Evolutionary conservation across 2,329 filamentous ascomycete genomes (phyloP).

Genomic region (Thielaviopsis musarum): DNA sequence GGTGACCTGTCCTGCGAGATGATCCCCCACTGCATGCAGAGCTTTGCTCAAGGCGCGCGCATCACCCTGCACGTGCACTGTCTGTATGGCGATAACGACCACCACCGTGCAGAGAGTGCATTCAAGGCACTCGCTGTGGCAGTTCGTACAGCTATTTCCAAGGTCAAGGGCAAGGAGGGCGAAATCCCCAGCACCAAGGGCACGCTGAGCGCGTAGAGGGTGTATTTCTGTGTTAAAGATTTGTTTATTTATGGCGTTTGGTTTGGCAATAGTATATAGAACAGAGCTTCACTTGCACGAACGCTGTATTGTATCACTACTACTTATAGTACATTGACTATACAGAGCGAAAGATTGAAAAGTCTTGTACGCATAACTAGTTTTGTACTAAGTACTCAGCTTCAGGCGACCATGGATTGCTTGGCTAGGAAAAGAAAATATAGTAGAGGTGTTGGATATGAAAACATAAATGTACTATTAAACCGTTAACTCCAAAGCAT

Average conservation of each 20-base stretch:
- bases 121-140: slow-evolving; percentile 94
- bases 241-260: background rate
- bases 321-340: too few relatives aligned
- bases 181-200: slow-evolving; percentile 96
- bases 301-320: too few relatives aligned
- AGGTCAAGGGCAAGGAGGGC: slow-evolving; percentile 64
- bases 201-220: slow-evolving; percentile 46
- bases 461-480: background rate
- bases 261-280: background rate
- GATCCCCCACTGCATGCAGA: slow-evolving; percentile 89
- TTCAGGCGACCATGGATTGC: too few relatives aligned
- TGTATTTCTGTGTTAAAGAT: background rate
- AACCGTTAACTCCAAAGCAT: background rate
- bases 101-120: slow-evolving; percentile 88
- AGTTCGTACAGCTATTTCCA: slow-evolving; percentile 56
- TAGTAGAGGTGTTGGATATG: too few relatives aligned
- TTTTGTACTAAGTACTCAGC: too few relatives aligned
- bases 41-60: slow-evolving; percentile 78
- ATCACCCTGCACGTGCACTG: slow-evolving; percentile 94
- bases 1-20: slow-evolving; percentile 90
- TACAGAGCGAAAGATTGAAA: too few relatives aligned
- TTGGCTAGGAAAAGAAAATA: too few relatives aligned
- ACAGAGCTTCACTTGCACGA: background rate
- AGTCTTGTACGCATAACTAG: too few relatives aligned
- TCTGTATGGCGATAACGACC: slow-evolving; percentile 79